Base-by-base conservation (phyloP, 352 stramenopile genomes). In the Vaucheria bursata region DNA sequence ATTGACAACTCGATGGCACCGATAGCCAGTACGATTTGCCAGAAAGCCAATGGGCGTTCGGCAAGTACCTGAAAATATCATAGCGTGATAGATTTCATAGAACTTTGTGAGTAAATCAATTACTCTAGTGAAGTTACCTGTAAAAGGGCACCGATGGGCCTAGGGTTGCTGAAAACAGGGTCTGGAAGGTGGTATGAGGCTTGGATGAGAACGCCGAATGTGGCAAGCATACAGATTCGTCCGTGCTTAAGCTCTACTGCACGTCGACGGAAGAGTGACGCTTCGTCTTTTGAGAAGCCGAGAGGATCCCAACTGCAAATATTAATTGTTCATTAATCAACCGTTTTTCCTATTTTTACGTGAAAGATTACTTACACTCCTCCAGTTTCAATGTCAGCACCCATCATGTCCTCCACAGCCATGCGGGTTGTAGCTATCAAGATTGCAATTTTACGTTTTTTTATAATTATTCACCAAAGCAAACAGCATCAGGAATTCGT, bases 201-300 rank as follows among this genome's bases (percentile, higher is more conserved):
- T 31, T 85, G 80, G 5, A 85, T 76, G 0, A 85, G 34, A 35
- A 83, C 72, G 34, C 80, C 80, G 12, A 83, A 69, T 34, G 72
- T 76, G 52, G 80, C 80, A 32, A 85, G 67, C 80, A 85, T 72
- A 35, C 65, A 72, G 65, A 83, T 71, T 45, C 80, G 80, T 50
- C 80, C 80, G 76, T 85, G 80, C 80, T 85, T 85, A 18, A 85
- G 80, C 80, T 85, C 80, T 8, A 85, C 80, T 34, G 67, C 80
- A 35, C 79, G 68, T n/a, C 77, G 66, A 49, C 75, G 65, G 76
- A 80, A 85, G 29, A 85, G 79, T 25, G 79, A 76, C 29, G 71
- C 72, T 35, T 85, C 79, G 37, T 85, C 79, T 40, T 80, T 77
- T 25, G 73, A 78, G 33, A 80, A 80, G n/a, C 75, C 72, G 29